Evolutionary conservation across 192 early-diverging fungal genomes (phyloP).

Genomic region (Lobosporangium transversale): DNA sequence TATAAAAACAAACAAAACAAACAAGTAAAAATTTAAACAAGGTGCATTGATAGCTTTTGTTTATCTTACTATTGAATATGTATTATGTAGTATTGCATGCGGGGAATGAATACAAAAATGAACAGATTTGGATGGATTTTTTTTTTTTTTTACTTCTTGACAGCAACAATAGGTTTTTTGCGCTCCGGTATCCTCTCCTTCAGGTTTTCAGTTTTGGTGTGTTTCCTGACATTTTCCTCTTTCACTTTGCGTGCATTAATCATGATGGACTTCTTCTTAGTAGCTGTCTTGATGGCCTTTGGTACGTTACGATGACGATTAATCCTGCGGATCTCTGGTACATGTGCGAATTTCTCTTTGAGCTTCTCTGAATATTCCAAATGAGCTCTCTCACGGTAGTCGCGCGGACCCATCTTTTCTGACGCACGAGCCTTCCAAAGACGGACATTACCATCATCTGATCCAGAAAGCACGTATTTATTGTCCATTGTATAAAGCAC

Average conservation of each 20-base stretch:
- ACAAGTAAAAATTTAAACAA: no score
- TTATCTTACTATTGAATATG: no score
- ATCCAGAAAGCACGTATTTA: conserved; percentile 94
- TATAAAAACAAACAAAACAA: no score
- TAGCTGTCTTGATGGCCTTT: conserved; percentile 82
- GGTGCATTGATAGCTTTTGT: no score
- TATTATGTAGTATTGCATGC: no score
- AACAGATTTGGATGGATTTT: not conserved
- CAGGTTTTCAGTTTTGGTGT: conserved; percentile 70
- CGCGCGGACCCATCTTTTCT: conserved; percentile 76
- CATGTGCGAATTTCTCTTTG: conserved; percentile 91
- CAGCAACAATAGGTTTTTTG: conserved; percentile 74
- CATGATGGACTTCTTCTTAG: conserved; percentile 85
- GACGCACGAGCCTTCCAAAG: conserved; percentile 96
- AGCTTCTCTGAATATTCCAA: conserved; percentile 87
- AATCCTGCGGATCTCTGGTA: conserved; percentile 91
- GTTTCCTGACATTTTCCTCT: conserved; percentile 92
- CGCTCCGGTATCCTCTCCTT: conserved; percentile 74
- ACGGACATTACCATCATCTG: conserved; percentile 97
- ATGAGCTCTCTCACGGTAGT: conserved; percentile 79
- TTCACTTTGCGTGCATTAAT: conserved; percentile 80
- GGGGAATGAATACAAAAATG: no score
- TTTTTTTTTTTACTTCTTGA: conserved; percentile 57
- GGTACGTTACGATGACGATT: conserved; percentile 88
- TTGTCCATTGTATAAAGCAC: conserved; percentile 95